Conservation (phyloP, 805 yeast species). For the Cyberlindnera mycetangii region DNA sequence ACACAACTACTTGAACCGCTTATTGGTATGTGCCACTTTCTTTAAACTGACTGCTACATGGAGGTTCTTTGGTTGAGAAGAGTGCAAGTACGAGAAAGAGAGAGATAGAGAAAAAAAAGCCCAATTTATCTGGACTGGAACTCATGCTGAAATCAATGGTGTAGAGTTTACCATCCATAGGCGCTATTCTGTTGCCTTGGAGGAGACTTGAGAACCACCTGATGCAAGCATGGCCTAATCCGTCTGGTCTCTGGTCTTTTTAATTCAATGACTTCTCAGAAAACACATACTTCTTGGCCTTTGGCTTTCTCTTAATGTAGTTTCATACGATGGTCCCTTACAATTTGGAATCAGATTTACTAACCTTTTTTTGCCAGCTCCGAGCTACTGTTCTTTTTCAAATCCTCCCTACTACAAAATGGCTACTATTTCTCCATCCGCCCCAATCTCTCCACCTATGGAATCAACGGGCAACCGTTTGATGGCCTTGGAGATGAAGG, state of each 20-base stretch:
- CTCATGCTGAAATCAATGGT: constrained; percentile 7
- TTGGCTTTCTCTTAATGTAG: constrained; percentile 7
- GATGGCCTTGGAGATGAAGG: constrained; percentile 84
- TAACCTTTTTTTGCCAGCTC: constrained; percentile 10
- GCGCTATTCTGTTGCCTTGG: background rate
- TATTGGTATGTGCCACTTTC: constrained; percentile 11
- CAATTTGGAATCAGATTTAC: constrained; percentile 8
- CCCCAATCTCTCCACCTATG: constrained; percentile 90
- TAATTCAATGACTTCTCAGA: constrained; percentile 14
- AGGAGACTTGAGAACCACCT: background rate
- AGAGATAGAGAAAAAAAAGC: constrained; percentile 1
- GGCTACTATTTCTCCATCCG: constrained; percentile 46
- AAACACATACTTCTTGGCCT: background rate
- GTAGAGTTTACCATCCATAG: constrained; percentile 1
- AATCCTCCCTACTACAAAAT: constrained; percentile 8
- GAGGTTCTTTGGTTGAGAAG: constrained; percentile 3
- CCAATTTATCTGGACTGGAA: constrained; percentile 5
- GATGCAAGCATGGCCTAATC: background rate
- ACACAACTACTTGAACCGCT: constrained; percentile 12
- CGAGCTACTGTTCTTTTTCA: constrained; percentile 12
- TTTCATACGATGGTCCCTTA: constrained; percentile 8
- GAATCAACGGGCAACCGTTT: constrained; percentile 77
- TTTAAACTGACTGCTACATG: background rate
- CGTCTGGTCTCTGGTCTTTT: background rate
- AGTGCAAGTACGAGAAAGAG: constrained; percentile 20